Conservation (phyloP, 192 early-diverging fungal genomes). For the Backusella westeae region DNA sequence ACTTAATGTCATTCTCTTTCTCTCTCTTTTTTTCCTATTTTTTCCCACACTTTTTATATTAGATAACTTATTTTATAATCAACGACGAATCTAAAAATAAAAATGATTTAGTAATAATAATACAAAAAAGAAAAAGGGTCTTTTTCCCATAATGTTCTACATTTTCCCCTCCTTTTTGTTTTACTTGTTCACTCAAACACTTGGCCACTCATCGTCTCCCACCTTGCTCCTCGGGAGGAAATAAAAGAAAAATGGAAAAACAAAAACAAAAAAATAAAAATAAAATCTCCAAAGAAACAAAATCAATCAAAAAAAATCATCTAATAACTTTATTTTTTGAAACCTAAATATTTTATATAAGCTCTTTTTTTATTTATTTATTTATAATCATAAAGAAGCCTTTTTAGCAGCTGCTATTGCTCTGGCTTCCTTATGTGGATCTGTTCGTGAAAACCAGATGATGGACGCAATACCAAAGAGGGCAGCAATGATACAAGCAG, state of each 20-base stretch:
- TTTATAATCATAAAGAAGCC: neutral
- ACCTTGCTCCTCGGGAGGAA: neutral
- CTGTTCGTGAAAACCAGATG: conserved; percentile 60
- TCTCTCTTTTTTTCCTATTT: neutral
- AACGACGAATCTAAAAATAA: neutral
- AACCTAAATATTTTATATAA: neutral
- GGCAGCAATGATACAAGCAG: conserved; percentile 66
- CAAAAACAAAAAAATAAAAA: neutral
- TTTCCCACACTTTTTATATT: neutral
- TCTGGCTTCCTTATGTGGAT: conserved; percentile 23
- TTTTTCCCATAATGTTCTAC: neutral
- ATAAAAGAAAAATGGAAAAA: conserved; percentile 1
- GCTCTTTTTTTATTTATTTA: neutral
- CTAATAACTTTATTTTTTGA: conserved; percentile 2
- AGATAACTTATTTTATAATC: neutral
- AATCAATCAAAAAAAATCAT: neutral
- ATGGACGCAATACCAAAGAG: conserved; percentile 75
- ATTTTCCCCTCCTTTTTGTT: neutral
- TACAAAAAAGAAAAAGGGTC: neutral
- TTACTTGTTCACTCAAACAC: neutral
- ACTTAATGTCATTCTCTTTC: neutral
- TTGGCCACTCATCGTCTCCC: neutral
- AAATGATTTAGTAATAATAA: neutral
- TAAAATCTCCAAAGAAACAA: neutral
- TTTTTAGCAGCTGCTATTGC: conserved; percentile 8